Conservation (phyloP, 2,329 filamentous ascomycete species). For the Fonsecaea monophora region DNA sequence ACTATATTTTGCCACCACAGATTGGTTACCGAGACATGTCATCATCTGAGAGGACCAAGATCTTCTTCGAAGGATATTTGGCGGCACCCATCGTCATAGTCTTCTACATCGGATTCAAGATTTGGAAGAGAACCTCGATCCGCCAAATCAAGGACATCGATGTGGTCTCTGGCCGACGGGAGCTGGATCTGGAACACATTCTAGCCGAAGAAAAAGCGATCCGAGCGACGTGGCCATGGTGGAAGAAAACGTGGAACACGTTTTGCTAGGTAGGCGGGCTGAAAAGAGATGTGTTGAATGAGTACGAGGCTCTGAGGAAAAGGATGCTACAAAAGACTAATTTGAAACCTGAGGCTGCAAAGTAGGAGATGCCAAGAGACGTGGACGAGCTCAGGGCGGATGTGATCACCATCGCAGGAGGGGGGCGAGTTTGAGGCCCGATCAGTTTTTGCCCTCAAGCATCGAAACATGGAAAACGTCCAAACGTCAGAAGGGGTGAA, state of each 20-base stretch:
- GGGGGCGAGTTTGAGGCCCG: background rate
- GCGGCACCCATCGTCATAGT: slow-evolving; percentile 62
- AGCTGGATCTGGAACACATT: slow-evolving; percentile 66
- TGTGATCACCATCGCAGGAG: slow-evolving; percentile 10
- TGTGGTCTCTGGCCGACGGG: slow-evolving; percentile 79
- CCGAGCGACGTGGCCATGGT: slow-evolving; percentile 70
- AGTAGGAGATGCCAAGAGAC: slow-evolving; percentile 18
- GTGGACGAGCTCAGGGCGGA: background rate
- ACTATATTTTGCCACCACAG: background rate
- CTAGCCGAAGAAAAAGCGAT: slow-evolving; percentile 81
- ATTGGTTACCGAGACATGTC: slow-evolving; percentile 59
- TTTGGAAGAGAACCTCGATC: slow-evolving; percentile 32
- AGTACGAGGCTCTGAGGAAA: background rate
- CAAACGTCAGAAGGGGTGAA: background rate
- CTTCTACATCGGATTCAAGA: slow-evolving; percentile 57
- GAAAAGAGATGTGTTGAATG: background rate
- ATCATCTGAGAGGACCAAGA: slow-evolving; percentile 58
- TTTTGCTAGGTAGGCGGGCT: slow-evolving; percentile 4
- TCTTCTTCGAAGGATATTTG: slow-evolving; percentile 71
- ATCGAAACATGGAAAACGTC: background rate
- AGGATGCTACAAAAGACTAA: background rate
- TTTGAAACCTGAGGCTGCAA: slow-evolving; percentile 2
- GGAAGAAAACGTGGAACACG: slow-evolving; percentile 62
- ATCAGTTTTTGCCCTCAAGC: background rate
- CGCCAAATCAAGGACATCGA: slow-evolving; percentile 23